phyloP scores from a whole-genome alignment of 2,329 filamentous ascomycete genomes.

The Epichloe brachyelytri region DNA sequence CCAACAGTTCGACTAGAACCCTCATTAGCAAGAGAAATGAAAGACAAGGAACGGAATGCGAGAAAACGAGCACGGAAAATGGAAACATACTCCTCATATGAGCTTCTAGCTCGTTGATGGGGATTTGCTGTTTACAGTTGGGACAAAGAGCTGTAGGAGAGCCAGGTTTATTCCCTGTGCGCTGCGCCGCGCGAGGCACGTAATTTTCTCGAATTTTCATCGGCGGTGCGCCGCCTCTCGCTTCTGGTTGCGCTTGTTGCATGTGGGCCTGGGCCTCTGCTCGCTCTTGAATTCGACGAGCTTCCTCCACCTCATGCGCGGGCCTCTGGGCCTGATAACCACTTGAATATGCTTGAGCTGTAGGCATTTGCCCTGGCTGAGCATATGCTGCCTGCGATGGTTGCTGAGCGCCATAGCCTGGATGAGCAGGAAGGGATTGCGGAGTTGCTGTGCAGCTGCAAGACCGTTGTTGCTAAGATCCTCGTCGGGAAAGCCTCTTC shows the following conservation, averaged over 20 bases:
- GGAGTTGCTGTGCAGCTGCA: constrained; percentile 21
- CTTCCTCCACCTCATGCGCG: constrained; percentile 48
- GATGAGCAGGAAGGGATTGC: constrained; percentile 32
- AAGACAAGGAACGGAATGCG: neutral
- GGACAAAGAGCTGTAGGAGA: constrained; percentile 67
- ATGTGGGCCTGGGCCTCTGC: constrained; percentile 48
- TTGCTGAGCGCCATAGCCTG: constrained; percentile 27
- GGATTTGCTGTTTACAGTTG: constrained; percentile 85
- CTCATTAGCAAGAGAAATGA: neutral
- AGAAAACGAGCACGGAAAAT: neutral
- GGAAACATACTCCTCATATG: constrained; percentile 67
- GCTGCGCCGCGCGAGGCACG: constrained; percentile 68
- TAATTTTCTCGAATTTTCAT: constrained; percentile 94
- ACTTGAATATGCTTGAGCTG: constrained; percentile 18
- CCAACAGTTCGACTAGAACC: constrained; percentile 65
- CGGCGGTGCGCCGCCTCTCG: constrained; percentile 50
- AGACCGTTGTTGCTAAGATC: constrained; percentile 37
- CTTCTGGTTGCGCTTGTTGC: constrained; percentile 67
- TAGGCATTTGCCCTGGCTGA: constrained; percentile 25
- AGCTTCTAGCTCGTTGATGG: constrained; percentile 73
- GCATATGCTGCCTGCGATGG: constrained; percentile 16
- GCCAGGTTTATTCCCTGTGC: constrained; percentile 52
- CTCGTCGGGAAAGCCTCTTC: constrained; percentile 85
- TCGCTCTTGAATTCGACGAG: constrained; percentile 49
- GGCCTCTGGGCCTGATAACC: constrained; percentile 20